phyloP scores from a whole-genome alignment of 2,329 filamentous ascomycete genomes.

The Madurella mycetomatis region DNA sequence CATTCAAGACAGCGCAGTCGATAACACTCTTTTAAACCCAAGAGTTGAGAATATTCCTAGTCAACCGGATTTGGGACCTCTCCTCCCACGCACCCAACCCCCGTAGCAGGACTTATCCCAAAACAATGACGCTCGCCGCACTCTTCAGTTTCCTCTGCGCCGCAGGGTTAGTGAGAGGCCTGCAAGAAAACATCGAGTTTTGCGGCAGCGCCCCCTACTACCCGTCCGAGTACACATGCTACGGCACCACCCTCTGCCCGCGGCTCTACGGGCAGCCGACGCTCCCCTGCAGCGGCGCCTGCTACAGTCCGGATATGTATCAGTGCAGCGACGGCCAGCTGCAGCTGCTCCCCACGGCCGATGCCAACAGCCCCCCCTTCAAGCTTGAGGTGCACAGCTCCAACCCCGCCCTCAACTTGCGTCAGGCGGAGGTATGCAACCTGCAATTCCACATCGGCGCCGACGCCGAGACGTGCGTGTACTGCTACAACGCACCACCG shows the following conservation, averaged over 20 bases:
- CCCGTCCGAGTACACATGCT: slow-evolving; percentile 26
- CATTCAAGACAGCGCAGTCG: too few relatives aligned
- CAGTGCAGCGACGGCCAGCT: slow-evolving; percentile 19
- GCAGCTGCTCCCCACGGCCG: background rate
- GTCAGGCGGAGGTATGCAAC: background rate
- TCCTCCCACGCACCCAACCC: too few relatives aligned
- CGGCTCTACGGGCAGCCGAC: slow-evolving; percentile 26
- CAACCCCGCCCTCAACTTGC: background rate
- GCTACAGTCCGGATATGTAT: slow-evolving; percentile 27
- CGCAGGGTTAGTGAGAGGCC: background rate
- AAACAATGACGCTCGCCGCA: background rate
- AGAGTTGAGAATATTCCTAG: too few relatives aligned
- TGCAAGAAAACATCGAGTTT: background rate
- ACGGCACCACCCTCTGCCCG: slow-evolving; percentile 28
- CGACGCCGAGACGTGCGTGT: background rate
- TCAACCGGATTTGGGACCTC: too few relatives aligned
- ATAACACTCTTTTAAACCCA: too few relatives aligned
- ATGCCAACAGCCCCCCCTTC: background rate
- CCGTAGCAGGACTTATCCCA: background rate
- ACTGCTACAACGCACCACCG: slow-evolving; percentile 3
- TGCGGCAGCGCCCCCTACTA: slow-evolving; percentile 9
- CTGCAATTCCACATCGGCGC: background rate
- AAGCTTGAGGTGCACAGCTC: background rate
- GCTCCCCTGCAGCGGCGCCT: slow-evolving; percentile 27
- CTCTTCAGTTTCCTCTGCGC: background rate